phyloP scores from a whole-genome alignment of 805 yeast species.

The Monosporozyma aquatica region DNA sequence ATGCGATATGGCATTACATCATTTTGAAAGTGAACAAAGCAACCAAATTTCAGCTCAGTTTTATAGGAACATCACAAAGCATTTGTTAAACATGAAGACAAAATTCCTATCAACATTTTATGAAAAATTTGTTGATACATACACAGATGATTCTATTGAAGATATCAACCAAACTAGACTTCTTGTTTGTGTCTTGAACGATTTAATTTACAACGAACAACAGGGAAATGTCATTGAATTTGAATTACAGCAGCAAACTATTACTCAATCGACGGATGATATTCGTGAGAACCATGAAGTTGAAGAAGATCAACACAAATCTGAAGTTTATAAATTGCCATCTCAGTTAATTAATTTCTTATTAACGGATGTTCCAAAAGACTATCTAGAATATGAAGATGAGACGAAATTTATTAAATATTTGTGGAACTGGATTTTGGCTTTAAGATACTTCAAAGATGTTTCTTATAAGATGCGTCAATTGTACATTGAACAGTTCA shows the following conservation, averaged over 20 bases:
- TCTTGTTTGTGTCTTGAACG: conserved; percentile 33
- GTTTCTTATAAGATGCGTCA: conserved; percentile 57
- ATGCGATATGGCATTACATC: conserved; percentile 35
- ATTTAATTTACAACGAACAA: conserved; percentile 39
- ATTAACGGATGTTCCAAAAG: conserved; percentile 24
- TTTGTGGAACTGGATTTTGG: conserved; percentile 61
- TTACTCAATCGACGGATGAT: conserved; percentile 16
- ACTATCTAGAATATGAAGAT: conserved; percentile 35
- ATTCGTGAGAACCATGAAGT: conserved; percentile 16
- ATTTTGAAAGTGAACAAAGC: conserved; percentile 14
- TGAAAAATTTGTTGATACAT: not conserved
- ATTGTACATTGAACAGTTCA: conserved; percentile 50
- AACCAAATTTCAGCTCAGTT: conserved; percentile 31
- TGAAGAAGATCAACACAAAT: conserved; percentile 8
- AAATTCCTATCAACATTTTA: not conserved
- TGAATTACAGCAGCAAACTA: conserved; percentile 40
- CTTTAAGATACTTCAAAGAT: conserved; percentile 52
- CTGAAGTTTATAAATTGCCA: conserved; percentile 24
- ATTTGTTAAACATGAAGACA: conserved; percentile 11
- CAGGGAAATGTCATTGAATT: conserved; percentile 54
- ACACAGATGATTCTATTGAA: conserved; percentile 4
- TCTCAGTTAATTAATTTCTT: conserved; percentile 32
- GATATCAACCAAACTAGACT: conserved; percentile 38
- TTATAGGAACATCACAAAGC: conserved; percentile 32
- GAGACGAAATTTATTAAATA: conserved; percentile 34